Conservation (phyloP, 768 basidiomycete species). For the Tricholoma flavovirens region DNA sequence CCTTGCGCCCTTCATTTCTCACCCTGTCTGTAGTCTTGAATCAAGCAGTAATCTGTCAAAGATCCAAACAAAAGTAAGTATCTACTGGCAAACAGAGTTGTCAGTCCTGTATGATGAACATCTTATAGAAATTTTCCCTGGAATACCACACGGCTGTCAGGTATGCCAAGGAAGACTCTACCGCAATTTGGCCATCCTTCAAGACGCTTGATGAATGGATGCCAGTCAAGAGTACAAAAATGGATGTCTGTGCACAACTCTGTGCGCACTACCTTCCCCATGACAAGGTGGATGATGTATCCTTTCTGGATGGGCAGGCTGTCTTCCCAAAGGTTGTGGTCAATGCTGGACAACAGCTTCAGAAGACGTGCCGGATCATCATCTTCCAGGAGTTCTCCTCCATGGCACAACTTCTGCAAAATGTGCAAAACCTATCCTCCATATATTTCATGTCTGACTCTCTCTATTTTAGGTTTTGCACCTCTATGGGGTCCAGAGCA, state of each 20-base stretch:
- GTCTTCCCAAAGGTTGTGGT: background rate
- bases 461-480: slow-evolving; percentile 2
- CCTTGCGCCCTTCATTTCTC: background rate
- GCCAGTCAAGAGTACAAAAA: slow-evolving; percentile 8
- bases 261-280: slow-evolving; percentile 1
- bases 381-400: slow-evolving; percentile 15
- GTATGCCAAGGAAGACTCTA: slow-evolving; percentile 5
- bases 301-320: slow-evolving; percentile 2
- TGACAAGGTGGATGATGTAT: slow-evolving; percentile 4
- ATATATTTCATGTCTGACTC: background rate
- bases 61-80: background rate
- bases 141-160: slow-evolving; percentile 4
- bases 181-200: slow-evolving; percentile 3
- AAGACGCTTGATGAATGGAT: slow-evolving; percentile 6
- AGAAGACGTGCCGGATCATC: slow-evolving; percentile 2
- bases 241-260: slow-evolving; percentile 4
- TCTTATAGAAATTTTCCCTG: slow-evolving; percentile 7
- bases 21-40: too few relatives aligned
- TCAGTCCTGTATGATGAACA: too few relatives aligned
- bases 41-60: background rate
- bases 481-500: background rate
- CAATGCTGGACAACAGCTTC: background rate
- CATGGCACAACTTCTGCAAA: slow-evolving; percentile 12
- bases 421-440: slow-evolving; percentile 6
- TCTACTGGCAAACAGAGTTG: too few relatives aligned